Base-by-base conservation (phyloP, 1,284 basidiomycete genomes). In the Puccinia novopanici region DNA sequence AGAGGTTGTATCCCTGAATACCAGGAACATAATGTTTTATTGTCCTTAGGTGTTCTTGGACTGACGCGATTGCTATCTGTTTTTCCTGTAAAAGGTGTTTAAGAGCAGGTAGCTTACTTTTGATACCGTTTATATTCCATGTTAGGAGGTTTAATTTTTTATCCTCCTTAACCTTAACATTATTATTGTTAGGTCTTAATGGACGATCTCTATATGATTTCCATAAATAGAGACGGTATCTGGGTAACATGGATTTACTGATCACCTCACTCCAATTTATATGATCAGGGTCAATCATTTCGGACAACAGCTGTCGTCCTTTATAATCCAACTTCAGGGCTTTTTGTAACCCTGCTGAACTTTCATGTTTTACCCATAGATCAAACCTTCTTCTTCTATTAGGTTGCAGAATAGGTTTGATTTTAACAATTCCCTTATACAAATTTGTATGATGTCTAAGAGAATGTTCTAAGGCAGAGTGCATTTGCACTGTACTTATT, bases 281-380 rank as follows among this genome's bases (percentile, higher is more conserved):
- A 2, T 59, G 10, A 12, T n/a, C 9, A 27, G 22, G 9, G 12
- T 48, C 27, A 13, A 30, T 13, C 12, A 24, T 30, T 27, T 27
- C 0, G 24, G 55, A 12, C 9, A 59, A 9, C 34, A 17, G 13
- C 42, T 50, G 8, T 3, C 68, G 19, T 8, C 68, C 68, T 9
- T 22, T 12, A 34, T 52, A 52, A 12, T 71, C 45, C n/a, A 71
- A 27, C 5, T 27, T 27, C 1, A 71, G 50, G 12, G 42, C 50
- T 17, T 10, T n/a, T 52, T 71, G 45, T 15, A 71, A 45, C 15
- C 68, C 68, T 3, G 50, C 50, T 8, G 50, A 22, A 8, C 1
- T 30, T 22, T 42, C 68, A 30, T 71, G 24, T 71, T 71, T 71
- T 4, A 71, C 48, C 68, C 68, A 71, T 15, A 71, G 24, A 19